A percentile compares a stretch with the other conserved stretches of the same genome.
Conservation (phyloP, 2,329 filamentous ascomycete species). For the Parascedosporium putredinis region DNA sequence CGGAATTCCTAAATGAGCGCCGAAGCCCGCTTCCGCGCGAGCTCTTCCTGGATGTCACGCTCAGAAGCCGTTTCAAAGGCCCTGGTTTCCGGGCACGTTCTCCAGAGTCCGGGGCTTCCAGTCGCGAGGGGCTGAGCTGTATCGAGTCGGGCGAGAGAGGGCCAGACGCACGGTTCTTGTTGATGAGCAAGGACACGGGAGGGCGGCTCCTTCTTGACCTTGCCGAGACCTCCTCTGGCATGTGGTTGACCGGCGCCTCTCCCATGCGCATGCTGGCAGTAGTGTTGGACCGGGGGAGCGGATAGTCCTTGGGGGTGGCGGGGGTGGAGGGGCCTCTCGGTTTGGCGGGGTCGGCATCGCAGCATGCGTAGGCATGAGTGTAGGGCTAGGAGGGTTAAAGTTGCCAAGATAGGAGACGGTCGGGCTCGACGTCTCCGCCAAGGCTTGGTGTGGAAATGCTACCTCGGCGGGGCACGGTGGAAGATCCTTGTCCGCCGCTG, state of each 20-base stretch:
- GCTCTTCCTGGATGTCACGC: conserved; percentile 4
- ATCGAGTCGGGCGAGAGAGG: conserved; percentile 15
- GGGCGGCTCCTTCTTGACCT: conserved; percentile 12
- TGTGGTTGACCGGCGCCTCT: conserved; percentile 9
- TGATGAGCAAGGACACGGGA: conserved; percentile 14
- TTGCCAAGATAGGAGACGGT: conserved; percentile 7
- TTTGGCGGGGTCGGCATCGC: conserved; percentile 7
- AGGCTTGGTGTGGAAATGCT: not conserved
- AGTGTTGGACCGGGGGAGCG: not conserved
- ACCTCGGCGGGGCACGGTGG: conserved; percentile 1
- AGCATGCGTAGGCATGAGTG: not conserved
- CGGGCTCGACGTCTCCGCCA: not conserved
- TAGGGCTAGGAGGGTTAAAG: conserved; percentile 7
- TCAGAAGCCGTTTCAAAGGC: conserved; percentile 4
- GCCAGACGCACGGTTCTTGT: conserved; percentile 11
- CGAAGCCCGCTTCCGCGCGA: conserved; percentile 1
- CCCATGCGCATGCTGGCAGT: conserved; percentile 6
- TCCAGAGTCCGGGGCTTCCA: conserved; percentile 15
- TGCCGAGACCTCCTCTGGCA: conserved; percentile 9
- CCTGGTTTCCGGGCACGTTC: conserved; percentile 1
- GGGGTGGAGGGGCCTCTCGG: conserved; percentile 19
- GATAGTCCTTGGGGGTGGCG: conserved; percentile 25
- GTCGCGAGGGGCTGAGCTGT: conserved; percentile 19
- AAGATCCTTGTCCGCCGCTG: conserved; percentile 17
- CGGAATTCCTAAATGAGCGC: conserved; percentile 2